Percentiles rank a stretch among this genome's conserved stretches.
Evolutionary conservation across 1,284 basidiomycete species (phyloP).

Genomic region (Blastosporella zonata): DNA sequence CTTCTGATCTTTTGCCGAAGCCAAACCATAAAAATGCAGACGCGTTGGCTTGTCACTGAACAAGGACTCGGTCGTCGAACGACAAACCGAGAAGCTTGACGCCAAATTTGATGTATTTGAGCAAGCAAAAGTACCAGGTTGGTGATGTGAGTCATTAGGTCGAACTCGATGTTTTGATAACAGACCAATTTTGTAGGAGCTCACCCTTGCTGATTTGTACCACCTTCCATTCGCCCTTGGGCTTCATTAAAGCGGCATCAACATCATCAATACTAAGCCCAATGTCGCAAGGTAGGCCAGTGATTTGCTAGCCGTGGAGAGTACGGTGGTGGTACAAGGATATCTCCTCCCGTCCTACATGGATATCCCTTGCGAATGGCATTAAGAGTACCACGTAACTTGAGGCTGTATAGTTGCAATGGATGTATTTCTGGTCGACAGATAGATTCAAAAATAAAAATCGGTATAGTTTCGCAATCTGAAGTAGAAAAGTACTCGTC

Average conservation of each 20-base stretch:
- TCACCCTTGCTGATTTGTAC: slow-evolving; percentile 51
- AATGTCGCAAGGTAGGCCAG: slow-evolving; percentile 30
- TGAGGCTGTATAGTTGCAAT: no score
- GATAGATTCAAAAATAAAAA: no score
- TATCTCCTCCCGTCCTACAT: slow-evolving; percentile 32
- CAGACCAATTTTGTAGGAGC: slow-evolving; percentile 24
- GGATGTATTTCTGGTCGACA: no score
- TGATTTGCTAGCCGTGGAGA: not conserved
- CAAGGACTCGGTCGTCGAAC: slow-evolving; percentile 26
- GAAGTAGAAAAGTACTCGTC: no score
- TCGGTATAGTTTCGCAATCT: no score
- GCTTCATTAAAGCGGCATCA: slow-evolving; percentile 24
- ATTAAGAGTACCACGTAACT: slow-evolving; percentile 17
- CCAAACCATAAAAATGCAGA: not conserved
- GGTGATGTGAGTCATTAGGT: slow-evolving; percentile 36
- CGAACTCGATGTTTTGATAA: not conserved
- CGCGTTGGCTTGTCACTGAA: slow-evolving; percentile 21
- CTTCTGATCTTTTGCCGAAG: not conserved
- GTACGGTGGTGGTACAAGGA: slow-evolving; percentile 42
- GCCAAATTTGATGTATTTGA: slow-evolving; percentile 41
- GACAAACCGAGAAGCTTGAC: slow-evolving; percentile 28
- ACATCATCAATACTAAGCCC: slow-evolving; percentile 30
- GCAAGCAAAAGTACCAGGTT: slow-evolving; percentile 48
- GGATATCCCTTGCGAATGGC: slow-evolving; percentile 38
- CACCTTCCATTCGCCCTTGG: slow-evolving; percentile 46